phyloP scores from a whole-genome alignment of 1,284 basidiomycete genomes.

The Fomitopsis betulina region DNA sequence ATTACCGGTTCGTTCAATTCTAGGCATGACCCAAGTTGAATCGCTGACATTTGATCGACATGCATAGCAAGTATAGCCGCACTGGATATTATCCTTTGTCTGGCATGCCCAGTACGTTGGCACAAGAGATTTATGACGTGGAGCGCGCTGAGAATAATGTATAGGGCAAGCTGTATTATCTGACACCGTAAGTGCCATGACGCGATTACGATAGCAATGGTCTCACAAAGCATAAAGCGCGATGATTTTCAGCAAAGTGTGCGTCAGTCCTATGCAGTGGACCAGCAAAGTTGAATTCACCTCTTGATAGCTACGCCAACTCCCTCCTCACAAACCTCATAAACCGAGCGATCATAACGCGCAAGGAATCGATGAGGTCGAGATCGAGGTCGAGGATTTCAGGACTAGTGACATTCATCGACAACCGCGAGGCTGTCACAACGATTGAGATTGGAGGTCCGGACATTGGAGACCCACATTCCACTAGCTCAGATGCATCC shows the following conservation, averaged over 20 bases:
- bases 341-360: neutral
- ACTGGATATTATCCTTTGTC: neutral
- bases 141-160: neutral
- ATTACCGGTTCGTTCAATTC: neutral
- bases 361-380: neutral
- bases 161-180: neutral
- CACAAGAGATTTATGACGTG: neutral
- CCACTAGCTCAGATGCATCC: neutral
- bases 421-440: neutral
- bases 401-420: neutral
- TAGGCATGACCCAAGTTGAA: neutral
- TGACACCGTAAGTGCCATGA: neutral
- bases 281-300: neutral
- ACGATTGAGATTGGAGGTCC: neutral
- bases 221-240: neutral
- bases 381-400: no score
- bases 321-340: neutral
- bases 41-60: neutral
- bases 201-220: no score
- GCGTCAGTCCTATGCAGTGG: neutral
- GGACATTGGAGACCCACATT: neutral
- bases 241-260: neutral
- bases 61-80: neutral
- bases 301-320: neutral
- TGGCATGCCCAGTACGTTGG: neutral